Evolutionary conservation across 2,329 filamentous ascomycete genomes (phyloP), one percentile per base, ranked within the genome.

Genomic region (Colletotrichum shisoi): DNA sequence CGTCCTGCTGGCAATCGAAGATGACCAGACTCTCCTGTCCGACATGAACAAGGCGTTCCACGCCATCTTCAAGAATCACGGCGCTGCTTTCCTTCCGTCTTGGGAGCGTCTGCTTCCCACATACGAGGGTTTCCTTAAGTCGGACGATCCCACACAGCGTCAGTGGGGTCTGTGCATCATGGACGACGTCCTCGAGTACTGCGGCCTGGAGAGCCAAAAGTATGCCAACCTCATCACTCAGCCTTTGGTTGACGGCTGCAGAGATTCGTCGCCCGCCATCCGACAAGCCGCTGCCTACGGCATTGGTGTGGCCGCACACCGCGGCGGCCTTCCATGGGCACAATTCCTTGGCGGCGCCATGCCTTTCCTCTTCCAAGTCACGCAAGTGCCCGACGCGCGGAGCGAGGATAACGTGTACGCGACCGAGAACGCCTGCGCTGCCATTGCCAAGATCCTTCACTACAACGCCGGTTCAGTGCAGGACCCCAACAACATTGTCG

Each of bases 31-130:
- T 24, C 85, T 99, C 19, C 85, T 99, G 49, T 97, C 94, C 1
- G 95, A 99, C 76, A 99, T 99, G 95, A 99, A 99, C 87, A 99
- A 99, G 84, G 94, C 95, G 0, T 99, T 96, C 86, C 95, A 99
- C 80, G 94, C 93, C 68, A 93, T 99, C 71, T 99, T 99, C 85
- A 98, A 98, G 84, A 94, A 97, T 81, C 93, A 97, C 76, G 92
- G 92, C 27, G 84, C 88, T 11, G 82, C 85, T 12, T 99, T 99
- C 84, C 84, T 99, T 61, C 90, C 89, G 5, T 84, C 92, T 48
- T 99, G 94, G 94, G 91, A 97, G 76, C 87, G 88, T 60, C 84
- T 99, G 27, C 88, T 97, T 77, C 82, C 85, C 12, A 96, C 93
- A 63, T 98, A 98, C 77, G 89, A 94, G 73, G 84, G 84, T 39